Conservation (phyloP, 257 asterid species). For the Solanum dulcamara region DNA sequence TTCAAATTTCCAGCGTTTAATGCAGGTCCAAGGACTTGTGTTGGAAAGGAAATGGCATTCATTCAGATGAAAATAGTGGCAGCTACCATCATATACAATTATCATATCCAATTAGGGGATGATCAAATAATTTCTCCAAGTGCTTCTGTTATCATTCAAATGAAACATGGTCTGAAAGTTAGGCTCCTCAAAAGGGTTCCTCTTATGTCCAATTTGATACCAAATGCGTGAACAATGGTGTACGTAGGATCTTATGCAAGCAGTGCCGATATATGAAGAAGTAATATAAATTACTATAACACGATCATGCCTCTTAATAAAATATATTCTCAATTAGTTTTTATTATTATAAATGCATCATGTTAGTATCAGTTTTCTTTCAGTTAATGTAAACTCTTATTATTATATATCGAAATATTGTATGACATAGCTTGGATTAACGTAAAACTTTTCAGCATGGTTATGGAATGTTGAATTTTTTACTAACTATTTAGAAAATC, state of each 20-base stretch:
- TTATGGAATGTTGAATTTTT: too few relatives aligned
- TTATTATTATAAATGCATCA: not conserved
- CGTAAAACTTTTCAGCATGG: too few relatives aligned
- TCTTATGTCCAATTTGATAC: not conserved
- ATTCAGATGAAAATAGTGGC: constrained; percentile 4
- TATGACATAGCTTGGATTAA: not conserved
- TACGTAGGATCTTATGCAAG: not conserved
- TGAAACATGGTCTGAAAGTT: not conserved
- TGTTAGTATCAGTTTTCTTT: not conserved
- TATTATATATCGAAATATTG: not conserved
- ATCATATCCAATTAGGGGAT: not conserved
- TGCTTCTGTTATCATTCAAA: not conserved
- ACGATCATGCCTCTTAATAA: not conserved
- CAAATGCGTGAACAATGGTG: not conserved
- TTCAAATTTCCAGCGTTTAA: not conserved
- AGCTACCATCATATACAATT: not conserved
- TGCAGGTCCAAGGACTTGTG: not conserved
- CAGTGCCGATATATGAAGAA: not conserved
- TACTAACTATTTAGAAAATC: not conserved
- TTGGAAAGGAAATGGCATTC: constrained; percentile 1
- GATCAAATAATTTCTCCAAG: not conserved
- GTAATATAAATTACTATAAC: not conserved
- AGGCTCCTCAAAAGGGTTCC: not conserved
- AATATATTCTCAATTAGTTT: not conserved
- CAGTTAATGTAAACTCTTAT: not conserved